Percentiles rank a stretch among this genome's conserved stretches.
These are phyloP conservation scores for Coccomyxa sp. DNA, from an alignment of 139 green algal genomes.

Conservation along the genomic window DNA sequence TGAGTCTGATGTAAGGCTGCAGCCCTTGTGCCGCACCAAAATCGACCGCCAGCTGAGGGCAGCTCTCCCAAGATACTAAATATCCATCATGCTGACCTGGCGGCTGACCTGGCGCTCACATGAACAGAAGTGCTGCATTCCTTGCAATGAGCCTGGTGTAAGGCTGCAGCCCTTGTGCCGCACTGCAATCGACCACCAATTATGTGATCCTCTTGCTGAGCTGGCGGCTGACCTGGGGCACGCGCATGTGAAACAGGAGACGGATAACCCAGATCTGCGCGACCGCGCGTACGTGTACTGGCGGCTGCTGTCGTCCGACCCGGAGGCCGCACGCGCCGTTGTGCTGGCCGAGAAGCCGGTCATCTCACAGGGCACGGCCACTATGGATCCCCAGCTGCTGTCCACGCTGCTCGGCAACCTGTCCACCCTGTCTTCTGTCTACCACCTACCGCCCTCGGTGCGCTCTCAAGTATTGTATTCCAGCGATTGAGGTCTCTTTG, in stretches of 20 bases:
- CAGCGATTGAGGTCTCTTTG: not conserved
- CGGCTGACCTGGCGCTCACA: too few species aligned
- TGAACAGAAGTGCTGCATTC: too few species aligned
- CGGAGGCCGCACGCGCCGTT: conserved; percentile 91
- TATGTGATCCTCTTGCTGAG: not conserved
- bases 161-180: too few species aligned
- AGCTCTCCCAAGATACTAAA: too few species aligned
- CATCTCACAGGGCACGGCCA: conserved; percentile 70
- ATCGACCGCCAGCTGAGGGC: too few species aligned
- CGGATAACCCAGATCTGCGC: conserved; percentile 96
- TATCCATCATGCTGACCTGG: too few species aligned
- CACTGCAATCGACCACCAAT: too few species aligned
- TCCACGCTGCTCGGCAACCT: conserved; percentile 74
- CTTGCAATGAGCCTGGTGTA: too few species aligned
- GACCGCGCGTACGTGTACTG: conserved; percentile 99
- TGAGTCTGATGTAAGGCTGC: too few species aligned
- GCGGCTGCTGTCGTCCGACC: conserved; percentile 93
- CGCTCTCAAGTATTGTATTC: not conserved
- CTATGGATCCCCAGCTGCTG: conserved; percentile 78
- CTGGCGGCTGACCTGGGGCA: not conserved
- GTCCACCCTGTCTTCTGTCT: conserved; percentile 83
- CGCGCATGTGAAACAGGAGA: conserved; percentile 59
- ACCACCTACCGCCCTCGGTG: conserved; percentile 87
- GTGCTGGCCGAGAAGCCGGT: conserved; percentile 91
- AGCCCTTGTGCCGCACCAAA: too few species aligned